Base-by-base conservation (phyloP, 129 eudicot species). In the Escallonia rubra region DNA sequence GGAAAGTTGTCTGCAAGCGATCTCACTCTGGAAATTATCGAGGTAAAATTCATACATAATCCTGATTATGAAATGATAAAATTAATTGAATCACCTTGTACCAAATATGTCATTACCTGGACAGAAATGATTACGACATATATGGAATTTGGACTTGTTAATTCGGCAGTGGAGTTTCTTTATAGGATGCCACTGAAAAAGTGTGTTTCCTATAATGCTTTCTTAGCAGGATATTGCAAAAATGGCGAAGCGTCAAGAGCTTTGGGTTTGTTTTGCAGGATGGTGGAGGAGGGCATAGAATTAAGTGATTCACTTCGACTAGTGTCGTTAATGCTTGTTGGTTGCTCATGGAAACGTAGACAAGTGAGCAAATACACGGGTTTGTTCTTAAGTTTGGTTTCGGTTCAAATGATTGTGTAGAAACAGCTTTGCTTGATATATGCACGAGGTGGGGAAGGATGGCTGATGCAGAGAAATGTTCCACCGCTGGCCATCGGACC, bases 391-490 rank as follows among this genome's bases (percentile, higher is more conserved):
- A 94, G 65, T 81, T 75, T 63, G 88, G 87, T 69, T 79, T 60
- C 48, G 84, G 79, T 54, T 69, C 69, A 14, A 81, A 87, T 64
- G 69, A 76, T 49, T 58, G 43, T 66, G 61, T 87, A 11, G 88
- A 86, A 79, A 68, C 96, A 38, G 90, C 93, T 8, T 72, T 94
- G 68, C 73, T 94, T 59, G 96, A 94, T 71, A 89, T 89, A 96
- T 89, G 82, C 75, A 82, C 99, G 15, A 84, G 84, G 75, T 94
- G 97, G 63, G 93, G 76, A 43, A 84, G 96, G 62, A 89, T 89
- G 82, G 43, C 40, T 12, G 96, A 89, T 75, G 99, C 99, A 52
- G 90, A 89, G 72, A 67, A 73, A 74, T 94, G 75, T 85, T 86
- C 66, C 39, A 58, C 56, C 65, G 41, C 67, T 43, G 58, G 40